Base-by-base conservation (phyloP, 2,329 filamentous ascomycete species). In the Akanthomyces muscarius region DNA sequence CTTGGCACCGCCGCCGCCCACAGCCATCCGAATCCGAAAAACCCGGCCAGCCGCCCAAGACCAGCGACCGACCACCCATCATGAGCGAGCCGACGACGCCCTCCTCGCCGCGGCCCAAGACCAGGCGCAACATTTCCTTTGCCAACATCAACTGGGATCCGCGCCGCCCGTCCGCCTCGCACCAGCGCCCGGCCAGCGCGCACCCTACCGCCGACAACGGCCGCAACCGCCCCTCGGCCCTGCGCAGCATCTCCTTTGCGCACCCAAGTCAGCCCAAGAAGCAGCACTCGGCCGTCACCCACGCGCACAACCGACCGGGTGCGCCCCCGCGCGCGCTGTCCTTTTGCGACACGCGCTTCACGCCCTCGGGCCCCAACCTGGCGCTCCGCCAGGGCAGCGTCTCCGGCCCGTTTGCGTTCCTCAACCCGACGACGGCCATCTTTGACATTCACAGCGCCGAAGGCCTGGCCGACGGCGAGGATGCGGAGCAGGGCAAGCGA, bases 391-490 rank as follows among this genome's bases (percentile, higher is more conserved):
- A 65, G 38, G 57, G 45, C 45, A 66, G 65, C 48, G 65, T 66
- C 7, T 63, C 56, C 1, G 65, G 65, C 10, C 65, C 65, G 0
- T 63, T 66, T 59, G 63, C 63, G n/a, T 66, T 66, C 38, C 30
- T 66, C 30, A 66, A 66, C 48, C 65, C 63, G 18, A 66, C 65
- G 21, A 63, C 63, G 16, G 65, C 65, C 52, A 64, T 66, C 18
- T 66, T 65, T 47, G 65, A 66, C 48, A 66, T 66, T 33, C 21
- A 38, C 4, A 38, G 42, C 38, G 62, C 62, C 25, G 61, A 66
- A 6, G 42, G 41, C 23, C 45, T 63, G 28, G 30, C 58, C 28
- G 60, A 64, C 8, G 30, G 51, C 5, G 53, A 53, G 11, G 23
- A 63, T 18, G 25, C 62, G 18, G 63, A 62, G 38, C 23, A 21